A percentile compares a stretch with the other conserved stretches of the same genome.
Conservation (phyloP, 495 filamentous ascomycete genomes). For the Melanomma pulvis-pyrius region DNA sequence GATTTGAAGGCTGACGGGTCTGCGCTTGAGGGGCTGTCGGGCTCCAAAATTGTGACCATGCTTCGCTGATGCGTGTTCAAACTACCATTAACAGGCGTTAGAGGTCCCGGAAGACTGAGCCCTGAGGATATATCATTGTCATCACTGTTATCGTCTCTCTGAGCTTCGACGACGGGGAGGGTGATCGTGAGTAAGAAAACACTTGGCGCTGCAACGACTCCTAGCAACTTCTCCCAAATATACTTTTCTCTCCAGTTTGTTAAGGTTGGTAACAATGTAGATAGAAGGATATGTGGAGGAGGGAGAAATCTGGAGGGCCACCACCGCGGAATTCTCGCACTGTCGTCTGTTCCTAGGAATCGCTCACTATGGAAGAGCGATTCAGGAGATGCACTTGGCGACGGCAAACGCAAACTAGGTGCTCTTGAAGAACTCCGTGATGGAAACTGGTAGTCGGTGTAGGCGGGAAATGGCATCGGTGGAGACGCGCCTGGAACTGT, state of each 20-base stretch:
- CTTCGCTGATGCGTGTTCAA: constrained; percentile 18
- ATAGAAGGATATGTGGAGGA: constrained; percentile 66
- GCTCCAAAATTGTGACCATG: constrained; percentile 21
- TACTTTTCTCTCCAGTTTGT: constrained; percentile 75
- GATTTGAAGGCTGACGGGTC: not conserved
- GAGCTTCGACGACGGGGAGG: constrained; percentile 82
- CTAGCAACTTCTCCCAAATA: constrained; percentile 74
- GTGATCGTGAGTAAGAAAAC: constrained; percentile 90
- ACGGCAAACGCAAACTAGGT: constrained; percentile 57
- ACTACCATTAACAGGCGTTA: constrained; percentile 47
- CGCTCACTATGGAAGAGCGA: constrained; percentile 43
- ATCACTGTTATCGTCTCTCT: constrained; percentile 55
- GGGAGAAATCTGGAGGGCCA: constrained; percentile 78
- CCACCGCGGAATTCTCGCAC: constrained; percentile 47
- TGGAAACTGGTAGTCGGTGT: constrained; percentile 50
- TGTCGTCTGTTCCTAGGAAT: constrained; percentile 30
- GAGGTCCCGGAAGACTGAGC: constrained; percentile 40
- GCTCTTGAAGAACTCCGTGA: constrained; percentile 38
- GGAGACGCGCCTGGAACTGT: constrained; percentile 43
- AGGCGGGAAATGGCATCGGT: constrained; percentile 55
- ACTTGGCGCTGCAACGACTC: constrained; percentile 79
- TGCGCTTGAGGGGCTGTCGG: constrained; percentile 11
- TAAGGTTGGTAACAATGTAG: constrained; percentile 87
- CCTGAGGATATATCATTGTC: constrained; percentile 24
- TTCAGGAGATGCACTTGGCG: constrained; percentile 57